Conservation (phyloP, 2,329 filamentous ascomycete species). For the Westerdykella sp. region DNA sequence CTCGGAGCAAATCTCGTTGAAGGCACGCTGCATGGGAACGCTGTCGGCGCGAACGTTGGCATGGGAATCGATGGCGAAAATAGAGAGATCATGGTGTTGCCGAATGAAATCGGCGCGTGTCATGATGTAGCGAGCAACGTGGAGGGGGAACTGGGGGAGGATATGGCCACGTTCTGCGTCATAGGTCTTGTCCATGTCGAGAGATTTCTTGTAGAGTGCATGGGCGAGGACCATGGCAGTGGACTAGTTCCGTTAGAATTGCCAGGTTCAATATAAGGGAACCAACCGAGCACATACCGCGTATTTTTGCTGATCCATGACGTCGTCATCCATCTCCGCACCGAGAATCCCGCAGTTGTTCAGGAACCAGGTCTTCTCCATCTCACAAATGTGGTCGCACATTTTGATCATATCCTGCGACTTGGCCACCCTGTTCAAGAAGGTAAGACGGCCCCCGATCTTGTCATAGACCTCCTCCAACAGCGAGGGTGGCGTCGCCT, state of each 20-base stretch:
- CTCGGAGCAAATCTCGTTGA: conserved; percentile 71
- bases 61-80: conserved; percentile 86
- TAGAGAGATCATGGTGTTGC: conserved; percentile 83
- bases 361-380: conserved; percentile 72
- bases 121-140: conserved; percentile 65
- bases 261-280: not conserved
- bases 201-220: conserved; percentile 78
- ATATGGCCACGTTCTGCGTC: conserved; percentile 63
- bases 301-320: conserved; percentile 97
- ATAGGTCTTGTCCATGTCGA: conserved; percentile 57
- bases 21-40: conserved; percentile 93
- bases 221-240: conserved; percentile 91
- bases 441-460: conserved; percentile 83
- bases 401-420: conserved; percentile 70
- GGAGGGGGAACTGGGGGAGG: conserved; percentile 60
- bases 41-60: conserved; percentile 87
- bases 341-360: conserved; percentile 73
- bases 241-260: conserved; percentile 46
- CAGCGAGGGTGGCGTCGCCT: conserved; percentile 49
- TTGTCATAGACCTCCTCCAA: conserved; percentile 77
- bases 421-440: conserved; percentile 85
- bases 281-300: conserved; percentile 53
- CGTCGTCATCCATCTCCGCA: conserved; percentile 83
- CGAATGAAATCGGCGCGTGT: conserved; percentile 93
- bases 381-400: conserved; percentile 65